Base-by-base conservation (phyloP, 345 rosid genomes). In the Nephelium lappaceum region DNA sequence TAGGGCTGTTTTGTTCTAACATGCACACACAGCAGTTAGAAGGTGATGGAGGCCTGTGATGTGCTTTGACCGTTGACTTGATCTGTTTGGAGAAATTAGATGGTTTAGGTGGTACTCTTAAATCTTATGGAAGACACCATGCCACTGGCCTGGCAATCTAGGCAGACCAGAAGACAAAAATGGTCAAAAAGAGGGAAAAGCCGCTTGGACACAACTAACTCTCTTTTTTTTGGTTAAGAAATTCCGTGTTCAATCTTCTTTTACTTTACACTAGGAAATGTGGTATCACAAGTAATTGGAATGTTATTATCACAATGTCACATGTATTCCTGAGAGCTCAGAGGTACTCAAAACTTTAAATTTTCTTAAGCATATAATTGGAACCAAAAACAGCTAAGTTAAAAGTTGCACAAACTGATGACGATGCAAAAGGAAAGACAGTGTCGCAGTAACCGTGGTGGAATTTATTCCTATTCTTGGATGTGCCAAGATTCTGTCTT, bases 11-110 rank as follows among this genome's bases (percentile, higher is more conserved):
- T 25, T 73, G 71, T 31, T 62, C 83, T 73, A 80, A 80, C 84
- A 45, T 83, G 87, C 81, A 80, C 78, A 72, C 36, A 41, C 39
- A 55, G 70, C 71, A 58, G 63, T 58, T 60, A 9, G 76, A 76
- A 57, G 79, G 83, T 75, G 62, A 73, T 53, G 80, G 77, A 11
- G 38, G 51, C 15, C 6, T 55, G 73, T 49, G 66, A 57, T 70
- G 53, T 5, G 41, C 25, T 69, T 87, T 89, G 89, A 89, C 93
- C 83, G 64, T 88, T 85, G 89, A 89, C 87, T 79, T 66, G 74
- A 75, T 76, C 77, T 74, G 49, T 41, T 8, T 57, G 61, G 78
- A 64, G 75, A 61, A 36, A 38, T 78, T 71, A 14, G 49, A 36
- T 47, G 65, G 66, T 65, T 64, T 18, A 11, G 78, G 47, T 19